Base-by-base conservation (phyloP, 2,329 filamentous ascomycete genomes). In the Ascochyta lentis region DNA sequence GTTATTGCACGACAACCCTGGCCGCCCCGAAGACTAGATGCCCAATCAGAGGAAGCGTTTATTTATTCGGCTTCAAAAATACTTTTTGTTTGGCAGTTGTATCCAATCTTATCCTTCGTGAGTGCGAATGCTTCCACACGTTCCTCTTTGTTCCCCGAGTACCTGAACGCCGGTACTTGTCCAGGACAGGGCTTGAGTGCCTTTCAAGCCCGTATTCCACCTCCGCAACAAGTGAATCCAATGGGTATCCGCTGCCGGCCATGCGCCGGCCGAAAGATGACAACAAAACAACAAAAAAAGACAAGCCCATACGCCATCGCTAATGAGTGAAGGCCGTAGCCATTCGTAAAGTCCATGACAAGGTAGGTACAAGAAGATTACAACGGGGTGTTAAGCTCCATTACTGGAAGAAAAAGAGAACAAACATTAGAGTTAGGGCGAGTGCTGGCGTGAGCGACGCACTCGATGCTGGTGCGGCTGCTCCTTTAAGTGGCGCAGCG, bases 401-500 rank as follows among this genome's bases (percentile, higher is more conserved):
- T 67, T 46, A 75, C 39, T 68, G 64, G 63, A 74, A 71, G 53
- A 75, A 59, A 49, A 58, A 70, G 43, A 74, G 52, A 56, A 74
- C 44, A 55, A 75, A 53, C 71, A 75, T 76, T 68, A 73, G 51
- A 31, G 73, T 59, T 51, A 76, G 55, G 39, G 71, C 65, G 37
- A 75, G 55, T 7, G 65, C 68, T 12, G 71, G 70, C 38, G 69
- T 67, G 16, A 74, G 39, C 7, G 71, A 60, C 3, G 61, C 49
- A 42, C 45, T 61, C 4, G 65, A 63, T 23, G 60, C 54, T 13
- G 67, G 46, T 31, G 63, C 49, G 42, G 69, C 67, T n/a, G 61
- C 69, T 38, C 65, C 70, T 54, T 73, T 75, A 4, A 73, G 59
- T 2, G 72, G 72, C 13, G 73, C 69, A 82, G 84, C 73, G 31